A percentile compares a stretch with the other conserved stretches of the same genome.
Evolutionary conservation across 179 eudicot genomes (phyloP).

Genomic region (Silene noctiflora): DNA sequence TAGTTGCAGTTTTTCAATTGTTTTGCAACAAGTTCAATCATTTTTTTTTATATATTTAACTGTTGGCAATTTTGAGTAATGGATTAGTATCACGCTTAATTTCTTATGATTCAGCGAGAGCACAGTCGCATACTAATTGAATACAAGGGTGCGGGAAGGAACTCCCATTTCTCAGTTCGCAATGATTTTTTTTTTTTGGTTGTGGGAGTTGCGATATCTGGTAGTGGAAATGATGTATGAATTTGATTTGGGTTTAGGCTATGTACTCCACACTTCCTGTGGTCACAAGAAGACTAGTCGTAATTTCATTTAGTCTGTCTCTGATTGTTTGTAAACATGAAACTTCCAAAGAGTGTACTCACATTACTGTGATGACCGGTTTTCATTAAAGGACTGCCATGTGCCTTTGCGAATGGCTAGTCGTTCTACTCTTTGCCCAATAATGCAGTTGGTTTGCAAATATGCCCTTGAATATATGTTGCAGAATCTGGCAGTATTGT

Average conservation of each 20-base stretch:
- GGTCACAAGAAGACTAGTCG: neutral
- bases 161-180: neutral
- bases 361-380: neutral
- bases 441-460: neutral
- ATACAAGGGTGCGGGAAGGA: neutral
- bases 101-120: neutral
- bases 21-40: conserved; percentile 1
- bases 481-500: neutral
- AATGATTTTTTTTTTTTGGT: neutral
- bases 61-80: neutral
- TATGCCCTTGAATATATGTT: neutral
- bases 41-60: neutral
- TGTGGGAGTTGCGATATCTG: conserved; percentile 1
- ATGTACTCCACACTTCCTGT: neutral
- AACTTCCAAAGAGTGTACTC: neutral
- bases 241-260: neutral
- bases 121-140: neutral
- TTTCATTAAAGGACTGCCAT: neutral
- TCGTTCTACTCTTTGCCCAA: neutral
- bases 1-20: neutral
- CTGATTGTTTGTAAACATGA: neutral
- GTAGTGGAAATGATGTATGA: neutral
- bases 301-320: neutral
- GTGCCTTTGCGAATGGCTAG: neutral
- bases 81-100: neutral